phyloP scores from a whole-genome alignment of 495 filamentous ascomycete species.

The Chaetomium tenue region DNA sequence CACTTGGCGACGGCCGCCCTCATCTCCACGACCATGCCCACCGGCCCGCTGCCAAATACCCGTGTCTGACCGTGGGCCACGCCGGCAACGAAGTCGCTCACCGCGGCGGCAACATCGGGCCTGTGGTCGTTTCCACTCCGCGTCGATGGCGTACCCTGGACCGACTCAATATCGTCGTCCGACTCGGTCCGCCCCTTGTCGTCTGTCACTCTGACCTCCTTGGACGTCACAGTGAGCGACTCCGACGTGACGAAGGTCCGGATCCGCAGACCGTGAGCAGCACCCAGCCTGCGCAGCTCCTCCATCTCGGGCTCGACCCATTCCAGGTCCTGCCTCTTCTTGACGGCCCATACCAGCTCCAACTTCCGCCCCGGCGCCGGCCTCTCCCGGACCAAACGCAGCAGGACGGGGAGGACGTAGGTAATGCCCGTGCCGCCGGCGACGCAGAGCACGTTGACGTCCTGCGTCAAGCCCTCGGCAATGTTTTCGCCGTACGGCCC shows the following conservation, averaged over 20 bases:
- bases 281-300: conserved; percentile 41
- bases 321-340: conserved; percentile 49
- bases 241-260: conserved; percentile 59
- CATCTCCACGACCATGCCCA: conserved; percentile 57
- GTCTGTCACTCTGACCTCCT: conserved; percentile 30
- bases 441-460: conserved; percentile 58
- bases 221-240: conserved; percentile 13
- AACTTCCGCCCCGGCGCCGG: conserved; percentile 39
- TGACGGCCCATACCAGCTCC: conserved; percentile 62
- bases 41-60: conserved; percentile 62
- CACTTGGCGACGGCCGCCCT: conserved; percentile 52
- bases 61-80: conserved; percentile 48
- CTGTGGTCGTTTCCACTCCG: conserved; percentile 7
- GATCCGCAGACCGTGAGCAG: conserved; percentile 45
- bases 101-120: conserved; percentile 38
- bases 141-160: conserved; percentile 19
- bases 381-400: conserved; percentile 41
- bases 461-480: conserved; percentile 38
- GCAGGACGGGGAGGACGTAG: conserved; percentile 58
- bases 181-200: conserved; percentile 22
- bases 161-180: conserved; percentile 20
- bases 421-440: conserved; percentile 66
- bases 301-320: conserved; percentile 61
- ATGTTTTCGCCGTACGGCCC: conserved; percentile 60
- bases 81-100: conserved; percentile 40